Base-by-base conservation (phyloP, 495 filamentous ascomycete species). In the Aspergillus campestris region DNA sequence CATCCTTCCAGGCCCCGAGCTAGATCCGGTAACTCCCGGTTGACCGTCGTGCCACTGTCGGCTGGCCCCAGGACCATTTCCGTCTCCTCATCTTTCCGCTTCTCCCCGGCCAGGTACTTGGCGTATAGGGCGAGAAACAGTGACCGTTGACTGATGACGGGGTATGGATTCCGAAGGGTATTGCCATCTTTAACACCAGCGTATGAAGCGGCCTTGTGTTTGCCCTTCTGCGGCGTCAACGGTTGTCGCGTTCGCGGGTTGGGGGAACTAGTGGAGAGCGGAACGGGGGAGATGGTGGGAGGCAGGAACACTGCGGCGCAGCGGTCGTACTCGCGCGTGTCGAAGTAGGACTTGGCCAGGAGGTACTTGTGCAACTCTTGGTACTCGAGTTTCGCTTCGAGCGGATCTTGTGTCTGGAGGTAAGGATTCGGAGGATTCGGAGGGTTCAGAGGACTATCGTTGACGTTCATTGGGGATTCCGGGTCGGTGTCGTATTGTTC, bases 21-120 rank as follows among this genome's bases (percentile, higher is more conserved):
- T 11, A 97, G 75, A 3, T 75, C 75, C 6, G 82, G 69, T 3
- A 97, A 62, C 61, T 96, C 87, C 53, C 84, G 86, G 60, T 99
- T 97, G 40, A 79, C 65, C 5, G 87, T 86, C 36, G 78, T 75
- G 0, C 88, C 89, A 11, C 86, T 80, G 62, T 99, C 94, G 30
- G 87, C 78, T 0, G 94, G 94, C 0, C 94, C 94, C 61, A 99
- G 74, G 6, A 99, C 85, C 88, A 95, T 97, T 67, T 99, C 94
- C 24, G 86, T 86, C 30, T 96, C 94, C 57, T 99, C 94, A 59
- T 95, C 84, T 62, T 87, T 94, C 41, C 84, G 79, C 70, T 99
- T 99, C 69, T 97, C 94, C 3, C 94, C 94, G 1, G 91, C 82
- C 43, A 99, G 76, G 56, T 85, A 89, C 49, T 88, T 94, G 14